Evolutionary conservation across 495 filamentous ascomycete species (phyloP).

Genomic region (Neurospora sp.): DNA sequence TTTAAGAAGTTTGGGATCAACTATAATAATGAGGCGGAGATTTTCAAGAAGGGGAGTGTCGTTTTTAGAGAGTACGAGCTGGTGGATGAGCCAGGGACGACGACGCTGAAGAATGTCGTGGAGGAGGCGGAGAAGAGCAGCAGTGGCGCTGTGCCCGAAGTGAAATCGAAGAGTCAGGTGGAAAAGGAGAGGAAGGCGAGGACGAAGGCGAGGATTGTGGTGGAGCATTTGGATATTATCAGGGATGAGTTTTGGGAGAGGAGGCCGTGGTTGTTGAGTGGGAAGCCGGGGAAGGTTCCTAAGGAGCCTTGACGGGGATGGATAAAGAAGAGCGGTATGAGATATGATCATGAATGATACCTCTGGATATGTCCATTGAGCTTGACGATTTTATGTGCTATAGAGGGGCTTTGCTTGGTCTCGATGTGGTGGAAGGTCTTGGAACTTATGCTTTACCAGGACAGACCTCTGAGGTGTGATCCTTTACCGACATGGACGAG

Average conservation of each 20-base stretch:
- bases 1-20: slow-evolving; percentile 86
- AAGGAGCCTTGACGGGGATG: slow-evolving; percentile 29
- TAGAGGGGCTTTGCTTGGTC: background rate
- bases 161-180: slow-evolving; percentile 60
- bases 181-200: slow-evolving; percentile 70
- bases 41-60: slow-evolving; percentile 88
- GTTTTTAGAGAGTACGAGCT: slow-evolving; percentile 66
- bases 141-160: slow-evolving; percentile 21
- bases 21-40: slow-evolving; percentile 91
- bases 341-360: background rate
- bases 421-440: background rate
- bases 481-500: background rate
- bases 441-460: background rate
- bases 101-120: slow-evolving; percentile 19
- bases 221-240: slow-evolving; percentile 88
- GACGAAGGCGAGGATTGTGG: slow-evolving; percentile 63
- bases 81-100: slow-evolving; percentile 35
- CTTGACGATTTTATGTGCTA: background rate
- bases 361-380: background rate
- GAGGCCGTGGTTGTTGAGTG: slow-evolving; percentile 76
- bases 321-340: background rate
- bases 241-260: slow-evolving; percentile 86
- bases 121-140: slow-evolving; percentile 22
- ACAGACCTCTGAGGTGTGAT: background rate
- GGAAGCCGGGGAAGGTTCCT: slow-evolving; percentile 58